Conservation (phyloP, 1,284 basidiomycete genomes). For the Ceratobasidium sp. region DNA sequence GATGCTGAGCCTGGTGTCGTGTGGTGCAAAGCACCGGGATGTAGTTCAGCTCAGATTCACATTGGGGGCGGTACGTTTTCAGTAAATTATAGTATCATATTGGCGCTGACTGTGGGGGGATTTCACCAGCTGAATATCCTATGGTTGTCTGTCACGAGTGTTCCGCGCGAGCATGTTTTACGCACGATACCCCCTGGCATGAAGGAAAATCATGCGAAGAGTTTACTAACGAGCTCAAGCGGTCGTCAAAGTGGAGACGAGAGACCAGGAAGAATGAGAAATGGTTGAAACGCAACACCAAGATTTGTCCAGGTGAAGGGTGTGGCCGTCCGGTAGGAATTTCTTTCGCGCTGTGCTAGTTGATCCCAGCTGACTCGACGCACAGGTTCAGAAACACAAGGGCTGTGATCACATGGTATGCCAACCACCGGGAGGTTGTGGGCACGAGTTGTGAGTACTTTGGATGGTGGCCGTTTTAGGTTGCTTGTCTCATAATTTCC, state of each 20-base stretch:
- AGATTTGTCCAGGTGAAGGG: slow-evolving; percentile 21
- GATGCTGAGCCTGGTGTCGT: neutral
- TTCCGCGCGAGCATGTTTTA: slow-evolving; percentile 20
- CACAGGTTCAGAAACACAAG: neutral
- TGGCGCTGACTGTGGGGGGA: neutral
- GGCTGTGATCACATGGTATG: slow-evolving; percentile 18
- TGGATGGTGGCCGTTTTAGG: no score
- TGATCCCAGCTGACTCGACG: neutral
- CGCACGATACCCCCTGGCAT: slow-evolving; percentile 29
- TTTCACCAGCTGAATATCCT: neutral
- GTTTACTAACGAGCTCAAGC: slow-evolving; percentile 25
- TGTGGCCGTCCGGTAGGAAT: slow-evolving; percentile 18
- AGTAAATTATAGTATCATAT: neutral
- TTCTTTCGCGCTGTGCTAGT: neutral
- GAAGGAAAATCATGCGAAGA: slow-evolving; percentile 29
- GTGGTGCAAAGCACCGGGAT: slow-evolving; percentile 39
- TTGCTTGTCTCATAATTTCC: no score
- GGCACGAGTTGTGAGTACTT: slow-evolving; percentile 2
- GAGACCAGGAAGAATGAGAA: neutral
- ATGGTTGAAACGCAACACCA: slow-evolving; percentile 27
- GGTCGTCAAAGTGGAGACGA: neutral
- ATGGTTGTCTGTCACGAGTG: slow-evolving; percentile 28
- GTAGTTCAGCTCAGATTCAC: slow-evolving; percentile 35
- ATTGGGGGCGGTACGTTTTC: slow-evolving; percentile 14
- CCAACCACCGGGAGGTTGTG: neutral